Conservation (phyloP, 768 basidiomycete genomes). For the Tulasnella sp. region DNA sequence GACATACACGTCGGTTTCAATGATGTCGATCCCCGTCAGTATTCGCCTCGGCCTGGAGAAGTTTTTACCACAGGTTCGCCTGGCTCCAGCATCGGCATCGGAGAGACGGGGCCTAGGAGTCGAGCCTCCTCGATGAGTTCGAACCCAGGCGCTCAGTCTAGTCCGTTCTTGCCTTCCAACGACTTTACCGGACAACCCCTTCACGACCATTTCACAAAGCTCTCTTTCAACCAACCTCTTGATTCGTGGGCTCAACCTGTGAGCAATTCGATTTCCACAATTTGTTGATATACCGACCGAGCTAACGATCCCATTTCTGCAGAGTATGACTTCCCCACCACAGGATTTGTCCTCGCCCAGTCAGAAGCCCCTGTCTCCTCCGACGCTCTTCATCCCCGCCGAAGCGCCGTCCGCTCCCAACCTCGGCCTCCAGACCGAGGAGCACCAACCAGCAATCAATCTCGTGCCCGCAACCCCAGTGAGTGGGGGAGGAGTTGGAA, state of each 20-base stretch:
- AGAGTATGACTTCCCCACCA: not conserved
- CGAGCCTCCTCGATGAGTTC: slow-evolving; percentile 7
- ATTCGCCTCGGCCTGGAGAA: not conserved
- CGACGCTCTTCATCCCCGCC: slow-evolving; percentile 42
- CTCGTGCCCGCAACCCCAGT: slow-evolving; percentile 79
- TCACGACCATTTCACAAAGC: slow-evolving; percentile 1
- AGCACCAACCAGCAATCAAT: slow-evolving; percentile 53
- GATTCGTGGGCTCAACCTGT: not conserved
- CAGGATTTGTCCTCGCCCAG: not conserved
- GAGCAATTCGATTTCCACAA: not conserved
- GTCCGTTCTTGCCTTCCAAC: not conserved
- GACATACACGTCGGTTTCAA: not conserved
- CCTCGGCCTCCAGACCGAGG: slow-evolving; percentile 37
- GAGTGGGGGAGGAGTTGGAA: slow-evolving; percentile 39
- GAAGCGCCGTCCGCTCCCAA: slow-evolving; percentile 28
- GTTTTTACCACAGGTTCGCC: not conserved
- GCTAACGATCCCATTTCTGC: not conserved
- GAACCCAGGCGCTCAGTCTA: not conserved
- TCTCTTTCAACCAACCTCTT: not conserved
- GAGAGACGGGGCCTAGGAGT: not conserved
- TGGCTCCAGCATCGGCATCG: not conserved
- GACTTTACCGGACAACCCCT: not conserved
- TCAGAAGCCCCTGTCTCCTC: slow-evolving; percentile 52
- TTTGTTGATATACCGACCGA: not conserved
- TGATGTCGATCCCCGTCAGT: slow-evolving; percentile 2